Conservation (phyloP, 495 filamentous ascomycete species). For the Xanthoparmelia taractica region DNA sequence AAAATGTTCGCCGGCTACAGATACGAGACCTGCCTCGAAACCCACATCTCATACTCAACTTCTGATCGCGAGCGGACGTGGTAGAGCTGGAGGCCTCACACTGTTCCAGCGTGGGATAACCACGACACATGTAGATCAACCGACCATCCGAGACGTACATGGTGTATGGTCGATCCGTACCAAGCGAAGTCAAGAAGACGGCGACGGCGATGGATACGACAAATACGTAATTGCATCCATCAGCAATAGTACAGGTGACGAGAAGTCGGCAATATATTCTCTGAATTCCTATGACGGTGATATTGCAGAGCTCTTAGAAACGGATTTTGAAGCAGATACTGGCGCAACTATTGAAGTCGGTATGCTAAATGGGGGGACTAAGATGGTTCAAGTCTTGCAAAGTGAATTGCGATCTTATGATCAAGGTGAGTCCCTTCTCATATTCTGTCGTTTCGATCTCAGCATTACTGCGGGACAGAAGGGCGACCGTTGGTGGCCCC, state of each 20-base stretch:
- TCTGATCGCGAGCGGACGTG: conserved; percentile 62
- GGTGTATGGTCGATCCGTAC: conserved; percentile 58
- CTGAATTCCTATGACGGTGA: conserved; percentile 51
- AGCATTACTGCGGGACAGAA: background rate
- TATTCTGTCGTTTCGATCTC: background rate
- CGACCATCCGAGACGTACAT: conserved; percentile 44
- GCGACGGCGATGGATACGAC: conserved; percentile 45
- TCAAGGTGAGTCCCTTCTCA: conserved; percentile 51
- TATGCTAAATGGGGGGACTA: conserved; percentile 60
- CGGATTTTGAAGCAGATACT: conserved; percentile 84
- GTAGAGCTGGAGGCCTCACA: conserved; percentile 59
- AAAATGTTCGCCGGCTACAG: conserved; percentile 38
- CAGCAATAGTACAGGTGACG: conserved; percentile 44
- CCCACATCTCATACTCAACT: conserved; percentile 56
- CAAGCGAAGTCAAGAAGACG: conserved; percentile 38
- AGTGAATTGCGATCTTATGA: conserved; percentile 84
- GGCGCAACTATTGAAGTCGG: conserved; percentile 77
- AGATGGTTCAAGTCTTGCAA: conserved; percentile 76
- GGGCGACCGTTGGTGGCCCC: background rate
- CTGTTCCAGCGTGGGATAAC: conserved; percentile 69
- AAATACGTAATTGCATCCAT: conserved; percentile 64
- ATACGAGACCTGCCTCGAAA: conserved; percentile 33
- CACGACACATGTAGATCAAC: conserved; percentile 51
- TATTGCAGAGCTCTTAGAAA: conserved; percentile 57
- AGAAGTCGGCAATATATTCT: conserved; percentile 48